A percentile compares a stretch with the other conserved stretches of the same genome.
These are phyloP conservation scores for Lycium ferocissimum DNA, from an alignment of 257 asterid genomes.

Conservation along the genomic window DNA sequence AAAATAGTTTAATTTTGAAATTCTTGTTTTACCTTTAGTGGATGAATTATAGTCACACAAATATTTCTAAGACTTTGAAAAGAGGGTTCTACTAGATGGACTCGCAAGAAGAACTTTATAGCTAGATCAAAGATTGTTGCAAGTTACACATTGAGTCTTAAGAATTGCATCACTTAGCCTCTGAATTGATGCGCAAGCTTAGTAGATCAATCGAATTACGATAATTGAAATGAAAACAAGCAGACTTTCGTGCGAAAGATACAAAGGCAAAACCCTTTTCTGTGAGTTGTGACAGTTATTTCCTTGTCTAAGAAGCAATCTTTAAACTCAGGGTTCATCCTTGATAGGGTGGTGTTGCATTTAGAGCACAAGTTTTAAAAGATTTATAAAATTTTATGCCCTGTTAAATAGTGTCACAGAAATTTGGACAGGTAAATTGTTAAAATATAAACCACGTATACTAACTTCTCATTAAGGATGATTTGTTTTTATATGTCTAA, in stretches of 20 bases:
- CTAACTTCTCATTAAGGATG: neutral
- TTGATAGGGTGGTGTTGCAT: neutral
- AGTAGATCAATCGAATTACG: neutral
- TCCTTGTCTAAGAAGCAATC: neutral
- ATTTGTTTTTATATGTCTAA: neutral
- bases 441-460: neutral
- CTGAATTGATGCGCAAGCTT: neutral
- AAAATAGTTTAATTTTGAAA: no score
- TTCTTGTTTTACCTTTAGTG: neutral
- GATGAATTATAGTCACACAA: neutral
- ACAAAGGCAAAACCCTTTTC: neutral
- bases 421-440: neutral
- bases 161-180: neutral
- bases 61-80: neutral
- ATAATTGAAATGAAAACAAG: neutral
- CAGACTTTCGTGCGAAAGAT: fast-evolving
- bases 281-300: neutral
- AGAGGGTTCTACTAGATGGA: fast-evolving
- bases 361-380: neutral
- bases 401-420: neutral
- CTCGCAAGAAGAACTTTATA: neutral
- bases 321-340: neutral
- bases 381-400: neutral
- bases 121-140: neutral
- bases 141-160: neutral